Base-by-base conservation (phyloP, 805 yeast genomes). In the Hanseniaspora mollemarum region DNA sequence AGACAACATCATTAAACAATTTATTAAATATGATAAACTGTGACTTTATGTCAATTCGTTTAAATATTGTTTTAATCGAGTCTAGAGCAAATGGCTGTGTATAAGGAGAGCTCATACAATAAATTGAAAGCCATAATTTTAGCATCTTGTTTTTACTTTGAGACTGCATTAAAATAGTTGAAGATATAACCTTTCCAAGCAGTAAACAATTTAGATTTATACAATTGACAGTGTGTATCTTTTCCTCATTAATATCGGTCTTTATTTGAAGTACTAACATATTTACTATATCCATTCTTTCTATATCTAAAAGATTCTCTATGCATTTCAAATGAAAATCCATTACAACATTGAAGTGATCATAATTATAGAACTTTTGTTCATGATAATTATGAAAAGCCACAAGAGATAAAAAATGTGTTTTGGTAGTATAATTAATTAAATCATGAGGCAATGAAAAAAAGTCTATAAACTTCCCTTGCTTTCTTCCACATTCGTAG, bases 111-210 rank as follows among this genome's bases (percentile, higher is more conserved):
- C 32, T 40, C 32, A 19, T 32, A 4, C 41, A 40, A 22, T 31
- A 39, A 2, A 48, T 16, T 12, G 51, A 48, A 22, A 40, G 29
- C 51, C 51, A 48, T 9, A 48, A 13, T 16, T 48, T 48, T 9
- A 48, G n/a, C 2, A 26, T 40, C 33, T 48, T 48, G 22, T 48
- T 48, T 40, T 48, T 48, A 21, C 51, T 48, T 15, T 40, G 45
- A 18, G 39, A 26, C 5, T 33, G 35, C 51, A 48, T 48, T 4
- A 48, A 19, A 5, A 24, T 16, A 6, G 45, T 24, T 29, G 51
- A 48, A 2, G 40, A 35, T 24, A 48, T 4, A 15, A 48, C 33
- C 12, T 48, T 48, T 15, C 51, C 45, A 5, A 40, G 10, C 5
- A 48, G 19, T 15, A 39, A n/a, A n/a, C 32, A 25, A 10, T 39